Evolutionary conservation across 78 protist species (phyloP), one percentile per base, ranked within the genome.

Genomic region (Dictyostelium firmibasis): DNA sequence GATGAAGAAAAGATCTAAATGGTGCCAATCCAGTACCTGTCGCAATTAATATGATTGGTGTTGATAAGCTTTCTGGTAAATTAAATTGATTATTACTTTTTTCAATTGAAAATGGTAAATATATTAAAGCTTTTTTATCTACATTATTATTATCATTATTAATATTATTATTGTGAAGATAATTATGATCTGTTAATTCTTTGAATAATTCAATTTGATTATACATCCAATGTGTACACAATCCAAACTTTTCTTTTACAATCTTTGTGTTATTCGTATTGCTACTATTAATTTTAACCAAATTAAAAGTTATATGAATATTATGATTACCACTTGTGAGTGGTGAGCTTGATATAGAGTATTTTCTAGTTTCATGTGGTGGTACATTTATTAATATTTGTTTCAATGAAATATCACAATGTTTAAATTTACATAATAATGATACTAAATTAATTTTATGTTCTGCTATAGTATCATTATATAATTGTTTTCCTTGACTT

Each of bases 1-100:
- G 94, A 6, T 75, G 81, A 7, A 88, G 72, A n/a, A 81, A 88
- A 29, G 94, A 57, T 23, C 85, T 11, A 69, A 88, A 88, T 25
- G 94, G 94, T 20, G 94, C 94, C 33, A 88, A 53, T 1, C 94
- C 94, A 6, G 94, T 88, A 29, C 94, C 94, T 2, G 94, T 88
- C 6, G 94, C 62, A 44, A 88, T 69, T 33, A 88, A 69, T 4
- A 88, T 81, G 4, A 88, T 60, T 16, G 94, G 94, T 64, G 64
- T 79, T 60, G 57, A 31, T 16, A 88, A n/a, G 31, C 31, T 57
- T 11, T 64, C 23, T 67, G 94, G 94, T 35, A 88, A 41, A 41
- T 62, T 64, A 33, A 88, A 88, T 16, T 36, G 50, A 76, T 41
- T 27, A 9, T 27, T 44, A 44, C 86, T 50, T 35, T 20, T 85